phyloP scores from a whole-genome alignment of 2,329 filamentous ascomycete genomes.

The Pezicula rhizophila region DNA sequence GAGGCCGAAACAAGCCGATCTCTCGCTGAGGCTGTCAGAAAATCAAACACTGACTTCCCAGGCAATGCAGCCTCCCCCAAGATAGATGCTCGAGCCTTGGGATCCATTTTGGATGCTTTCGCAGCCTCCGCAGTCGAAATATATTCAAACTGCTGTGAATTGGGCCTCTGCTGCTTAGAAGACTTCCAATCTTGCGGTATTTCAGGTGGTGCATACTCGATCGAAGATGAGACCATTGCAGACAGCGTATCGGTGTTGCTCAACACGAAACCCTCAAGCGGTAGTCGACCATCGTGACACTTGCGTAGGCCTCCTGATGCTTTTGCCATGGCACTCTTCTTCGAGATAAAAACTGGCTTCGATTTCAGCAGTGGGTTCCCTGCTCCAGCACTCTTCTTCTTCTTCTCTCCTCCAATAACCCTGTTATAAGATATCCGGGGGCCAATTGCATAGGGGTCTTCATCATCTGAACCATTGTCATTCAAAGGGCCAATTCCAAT shows the following conservation, averaged over 20 bases:
- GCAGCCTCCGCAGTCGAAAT: slow-evolving; percentile 71
- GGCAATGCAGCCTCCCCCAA: slow-evolving; percentile 77
- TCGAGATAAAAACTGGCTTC: slow-evolving; percentile 72
- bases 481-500: slow-evolving; percentile 88
- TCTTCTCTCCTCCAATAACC: slow-evolving; percentile 74
- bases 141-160: slow-evolving; percentile 37
- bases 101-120: slow-evolving; percentile 68
- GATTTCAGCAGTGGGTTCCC: slow-evolving; percentile 59
- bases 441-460: slow-evolving; percentile 88
- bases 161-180: slow-evolving; percentile 38
- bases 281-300: slow-evolving; percentile 78
- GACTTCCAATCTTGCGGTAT: slow-evolving; percentile 72
- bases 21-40: slow-evolving; percentile 70
- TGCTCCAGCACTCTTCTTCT: slow-evolving; percentile 55
- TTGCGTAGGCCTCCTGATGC: slow-evolving; percentile 47
- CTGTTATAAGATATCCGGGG: slow-evolving; percentile 85
- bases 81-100: slow-evolving; percentile 68
- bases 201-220: slow-evolving; percentile 56
- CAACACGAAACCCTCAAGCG: slow-evolving; percentile 74
- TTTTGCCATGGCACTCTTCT: slow-evolving; percentile 44
- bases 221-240: slow-evolving; percentile 35
- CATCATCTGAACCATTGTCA: slow-evolving; percentile 89
- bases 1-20: slow-evolving; percentile 71
- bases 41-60: slow-evolving; percentile 94
- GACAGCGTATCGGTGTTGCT: slow-evolving; percentile 46